Evolutionary conservation across 805 yeast species (phyloP).

Genomic region (Sugiyamaella valdiviana): DNA sequence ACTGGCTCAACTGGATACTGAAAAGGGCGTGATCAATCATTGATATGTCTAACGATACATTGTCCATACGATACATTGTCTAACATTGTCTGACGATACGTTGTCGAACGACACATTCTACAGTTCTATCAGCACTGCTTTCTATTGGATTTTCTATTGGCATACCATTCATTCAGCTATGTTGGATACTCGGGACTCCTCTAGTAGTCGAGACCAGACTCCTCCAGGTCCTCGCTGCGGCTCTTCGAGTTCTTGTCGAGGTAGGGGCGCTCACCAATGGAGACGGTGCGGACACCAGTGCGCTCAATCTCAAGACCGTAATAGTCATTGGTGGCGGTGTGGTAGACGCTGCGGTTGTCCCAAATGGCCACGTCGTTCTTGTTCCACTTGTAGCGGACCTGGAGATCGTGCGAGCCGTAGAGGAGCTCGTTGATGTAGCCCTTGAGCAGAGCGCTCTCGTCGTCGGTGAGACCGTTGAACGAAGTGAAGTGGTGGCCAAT

Average conservation of each 20-base stretch:
- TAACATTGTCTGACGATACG: no score
- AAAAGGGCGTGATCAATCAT: slow-evolving; percentile 6
- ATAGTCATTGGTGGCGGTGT: slow-evolving; percentile 48
- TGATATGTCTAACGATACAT: no score
- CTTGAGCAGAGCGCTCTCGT: slow-evolving; percentile 60
- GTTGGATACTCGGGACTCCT: neutral
- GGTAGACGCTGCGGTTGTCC: slow-evolving; percentile 55
- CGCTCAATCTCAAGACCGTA: slow-evolving; percentile 24
- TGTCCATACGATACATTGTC: no score
- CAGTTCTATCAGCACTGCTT: no score
- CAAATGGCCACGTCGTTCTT: slow-evolving; percentile 50
- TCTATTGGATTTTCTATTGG: neutral
- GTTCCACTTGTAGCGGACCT: slow-evolving; percentile 50
- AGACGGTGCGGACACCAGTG: slow-evolving; percentile 13
- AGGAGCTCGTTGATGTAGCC: slow-evolving; percentile 43
- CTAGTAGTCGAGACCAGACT: neutral
- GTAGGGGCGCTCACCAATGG: slow-evolving; percentile 15
- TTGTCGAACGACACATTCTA: no score
- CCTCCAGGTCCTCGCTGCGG: slow-evolving; percentile 6
- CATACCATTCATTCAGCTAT: neutral
- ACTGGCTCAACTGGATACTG: slow-evolving; percentile 31
- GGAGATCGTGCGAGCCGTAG: slow-evolving; percentile 34
- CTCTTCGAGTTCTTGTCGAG: slow-evolving; percentile 6
- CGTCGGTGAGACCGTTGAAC: slow-evolving; percentile 65
- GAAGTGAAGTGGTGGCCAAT: slow-evolving; percentile 50